Evolutionary conservation across 2,329 filamentous ascomycete genomes (phyloP).

Genomic region (Zasmidium citrigriseum): DNA sequence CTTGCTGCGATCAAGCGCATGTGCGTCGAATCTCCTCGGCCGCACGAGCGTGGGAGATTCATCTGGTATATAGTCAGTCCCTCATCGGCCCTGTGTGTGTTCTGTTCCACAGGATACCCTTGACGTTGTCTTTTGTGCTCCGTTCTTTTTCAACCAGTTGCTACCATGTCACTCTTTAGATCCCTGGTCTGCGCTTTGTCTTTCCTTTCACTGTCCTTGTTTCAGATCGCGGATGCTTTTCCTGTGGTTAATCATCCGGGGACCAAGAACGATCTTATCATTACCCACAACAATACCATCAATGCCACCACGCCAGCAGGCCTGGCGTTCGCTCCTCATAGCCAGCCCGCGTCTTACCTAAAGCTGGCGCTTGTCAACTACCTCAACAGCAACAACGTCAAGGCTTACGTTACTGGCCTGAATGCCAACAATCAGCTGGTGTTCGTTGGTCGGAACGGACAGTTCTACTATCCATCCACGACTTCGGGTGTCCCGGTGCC

Average conservation of each 20-base stretch:
- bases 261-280: conserved; percentile 22
- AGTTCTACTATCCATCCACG: conserved; percentile 45
- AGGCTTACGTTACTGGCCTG: conserved; percentile 48
- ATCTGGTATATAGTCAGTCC: not conserved
- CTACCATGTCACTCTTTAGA: not conserved
- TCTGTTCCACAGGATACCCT: not conserved
- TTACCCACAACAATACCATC: conserved; percentile 29
- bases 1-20: not conserved
- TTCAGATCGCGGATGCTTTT: conserved; percentile 8
- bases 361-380: conserved; percentile 44
- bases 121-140: not conserved
- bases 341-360: conserved; percentile 8
- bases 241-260: conserved; percentile 27
- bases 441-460: conserved; percentile 43
- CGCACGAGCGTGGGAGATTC: not conserved
- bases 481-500: conserved; percentile 39
- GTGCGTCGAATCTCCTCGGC: not conserved
- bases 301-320: conserved; percentile 23
- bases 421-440: conserved; percentile 43
- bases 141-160: not conserved
- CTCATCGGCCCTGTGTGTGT: not conserved
- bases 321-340: not conserved
- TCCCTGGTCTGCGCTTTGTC: not conserved
- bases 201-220: not conserved
- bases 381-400: conserved; percentile 38